Conservation (phyloP, 495 filamentous ascomycete genomes). For the Polyplosphaeria fusca region DNA sequence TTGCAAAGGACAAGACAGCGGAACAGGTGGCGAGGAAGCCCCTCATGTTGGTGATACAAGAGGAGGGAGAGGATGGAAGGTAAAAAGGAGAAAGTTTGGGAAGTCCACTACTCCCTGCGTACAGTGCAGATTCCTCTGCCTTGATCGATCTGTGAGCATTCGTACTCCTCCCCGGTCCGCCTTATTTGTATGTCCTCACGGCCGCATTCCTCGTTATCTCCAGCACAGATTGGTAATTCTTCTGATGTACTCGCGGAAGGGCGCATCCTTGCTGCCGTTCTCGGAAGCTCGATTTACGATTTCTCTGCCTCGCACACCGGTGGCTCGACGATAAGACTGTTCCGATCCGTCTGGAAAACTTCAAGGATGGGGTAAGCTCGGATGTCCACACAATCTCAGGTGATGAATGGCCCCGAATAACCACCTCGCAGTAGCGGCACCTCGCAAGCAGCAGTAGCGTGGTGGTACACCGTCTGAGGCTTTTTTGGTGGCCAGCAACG, state of each 20-base stretch:
- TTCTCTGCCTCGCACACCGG: background rate
- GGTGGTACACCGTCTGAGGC: background rate
- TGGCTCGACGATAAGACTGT: background rate
- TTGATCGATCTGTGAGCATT: no score
- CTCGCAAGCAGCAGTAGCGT: background rate
- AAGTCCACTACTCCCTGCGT: no score
- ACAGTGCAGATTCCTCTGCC: no score
- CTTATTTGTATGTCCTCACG: no score
- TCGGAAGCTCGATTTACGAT: background rate
- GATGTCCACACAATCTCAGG: background rate
- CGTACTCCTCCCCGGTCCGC: no score
- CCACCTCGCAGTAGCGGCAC: background rate
- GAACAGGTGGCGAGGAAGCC: conserved; percentile 11
- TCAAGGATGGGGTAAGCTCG: conserved; percentile 6
- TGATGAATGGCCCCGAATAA: background rate
- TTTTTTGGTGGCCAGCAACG: background rate
- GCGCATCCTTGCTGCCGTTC: background rate
- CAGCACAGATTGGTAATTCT: conserved; percentile 1
- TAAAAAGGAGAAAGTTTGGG: no score
- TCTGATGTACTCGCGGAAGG: background rate
- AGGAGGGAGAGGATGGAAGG: background rate
- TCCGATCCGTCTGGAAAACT: background rate
- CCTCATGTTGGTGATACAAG: conserved; percentile 8
- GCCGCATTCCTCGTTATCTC: conserved; percentile 3
- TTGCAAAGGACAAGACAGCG: conserved; percentile 4